Percentiles rank a stretch among this genome's conserved stretches.
These are phyloP conservation scores for Diaporthe ampelina DNA, from an alignment of 2,329 filamentous ascomycete genomes.

Conservation along the genomic window DNA sequence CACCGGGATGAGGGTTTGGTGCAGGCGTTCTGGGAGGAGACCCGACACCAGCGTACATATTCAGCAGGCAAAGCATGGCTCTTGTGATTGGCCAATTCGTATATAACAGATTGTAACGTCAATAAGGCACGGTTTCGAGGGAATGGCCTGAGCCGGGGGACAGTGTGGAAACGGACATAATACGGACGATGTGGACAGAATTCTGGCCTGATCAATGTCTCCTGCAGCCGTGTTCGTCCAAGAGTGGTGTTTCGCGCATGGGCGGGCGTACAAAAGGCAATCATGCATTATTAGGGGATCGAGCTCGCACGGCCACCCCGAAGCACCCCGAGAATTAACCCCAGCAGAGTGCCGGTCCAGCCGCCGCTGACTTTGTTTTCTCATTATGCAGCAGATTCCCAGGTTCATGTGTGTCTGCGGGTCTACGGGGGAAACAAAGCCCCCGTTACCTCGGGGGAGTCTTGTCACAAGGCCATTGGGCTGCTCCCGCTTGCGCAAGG, in stretches of 20 bases:
- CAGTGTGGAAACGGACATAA: not conserved
- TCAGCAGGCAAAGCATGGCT: conserved; percentile 13
- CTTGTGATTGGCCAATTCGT: conserved; percentile 16
- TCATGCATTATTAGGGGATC: not conserved
- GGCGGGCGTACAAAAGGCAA: not conserved
- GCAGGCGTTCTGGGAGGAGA: not conserved
- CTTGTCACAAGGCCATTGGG: not conserved
- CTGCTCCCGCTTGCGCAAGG: not conserved
- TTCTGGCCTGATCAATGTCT: not conserved
- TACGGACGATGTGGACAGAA: not conserved
- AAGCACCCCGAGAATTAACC: not conserved
- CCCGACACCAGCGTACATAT: not conserved
- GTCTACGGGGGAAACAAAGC: not conserved
- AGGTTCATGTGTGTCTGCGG: not conserved
- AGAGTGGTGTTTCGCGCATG: not conserved
- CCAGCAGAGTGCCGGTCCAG: not conserved
- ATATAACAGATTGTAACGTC: conserved; percentile 9
- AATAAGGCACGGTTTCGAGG: not conserved
- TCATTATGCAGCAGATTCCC: not conserved
- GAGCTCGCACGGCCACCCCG: not conserved
- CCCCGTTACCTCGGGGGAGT: not conserved
- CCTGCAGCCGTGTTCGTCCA: not conserved
- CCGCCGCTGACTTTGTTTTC: not conserved
- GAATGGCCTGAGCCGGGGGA: too few relatives aligned
- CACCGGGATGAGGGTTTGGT: not conserved